Conservation (phyloP, 2,329 filamentous ascomycete genomes). For the Colletotrichum abscissum region DNA sequence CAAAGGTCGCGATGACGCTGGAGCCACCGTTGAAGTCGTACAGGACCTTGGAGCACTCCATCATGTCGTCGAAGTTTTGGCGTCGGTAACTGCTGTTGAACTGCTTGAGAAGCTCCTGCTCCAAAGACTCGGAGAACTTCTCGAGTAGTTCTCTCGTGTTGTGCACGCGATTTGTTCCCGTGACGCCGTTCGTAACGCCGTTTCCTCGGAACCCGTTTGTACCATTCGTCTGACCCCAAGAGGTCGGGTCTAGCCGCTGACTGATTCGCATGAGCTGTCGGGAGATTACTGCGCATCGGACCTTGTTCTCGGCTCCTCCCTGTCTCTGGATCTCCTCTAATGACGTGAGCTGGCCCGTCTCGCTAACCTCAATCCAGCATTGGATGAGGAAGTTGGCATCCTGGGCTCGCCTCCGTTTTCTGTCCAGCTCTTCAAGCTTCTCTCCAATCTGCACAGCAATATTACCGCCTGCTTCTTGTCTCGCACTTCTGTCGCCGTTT, state of each 20-base stretch:
- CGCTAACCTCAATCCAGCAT: constrained; percentile 96
- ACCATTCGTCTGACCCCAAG: constrained; percentile 72
- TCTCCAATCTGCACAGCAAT: constrained; percentile 95
- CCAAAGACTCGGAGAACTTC: constrained; percentile 94
- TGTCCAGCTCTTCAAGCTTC: constrained; percentile 91
- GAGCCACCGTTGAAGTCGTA: constrained; percentile 96
- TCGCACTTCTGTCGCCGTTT: constrained; percentile 53
- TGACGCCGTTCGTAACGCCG: constrained; percentile 61
- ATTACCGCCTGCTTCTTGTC: constrained; percentile 77
- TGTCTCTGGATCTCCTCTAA: constrained; percentile 89
- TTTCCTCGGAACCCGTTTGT: constrained; percentile 65
- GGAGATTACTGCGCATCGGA: constrained; percentile 92
- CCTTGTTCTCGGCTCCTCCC: constrained; percentile 89
- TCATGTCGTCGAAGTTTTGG: constrained; percentile 98
- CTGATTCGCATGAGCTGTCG: constrained; percentile 95
- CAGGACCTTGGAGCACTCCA: constrained; percentile 93
- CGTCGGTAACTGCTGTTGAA: constrained; percentile 97
- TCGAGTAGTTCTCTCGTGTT: constrained; percentile 92
- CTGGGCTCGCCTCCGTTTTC: constrained; percentile 87
- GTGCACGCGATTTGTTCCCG: constrained; percentile 54
- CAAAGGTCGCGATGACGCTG: constrained; percentile 94
- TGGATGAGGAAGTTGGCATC: constrained; percentile 96
- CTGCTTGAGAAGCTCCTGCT: constrained; percentile 94
- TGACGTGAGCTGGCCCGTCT: constrained; percentile 86
- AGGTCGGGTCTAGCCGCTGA: constrained; percentile 84